phyloP scores from a whole-genome alignment of 2,329 filamentous ascomycete species.

The Talaromyces sp. region DNA sequence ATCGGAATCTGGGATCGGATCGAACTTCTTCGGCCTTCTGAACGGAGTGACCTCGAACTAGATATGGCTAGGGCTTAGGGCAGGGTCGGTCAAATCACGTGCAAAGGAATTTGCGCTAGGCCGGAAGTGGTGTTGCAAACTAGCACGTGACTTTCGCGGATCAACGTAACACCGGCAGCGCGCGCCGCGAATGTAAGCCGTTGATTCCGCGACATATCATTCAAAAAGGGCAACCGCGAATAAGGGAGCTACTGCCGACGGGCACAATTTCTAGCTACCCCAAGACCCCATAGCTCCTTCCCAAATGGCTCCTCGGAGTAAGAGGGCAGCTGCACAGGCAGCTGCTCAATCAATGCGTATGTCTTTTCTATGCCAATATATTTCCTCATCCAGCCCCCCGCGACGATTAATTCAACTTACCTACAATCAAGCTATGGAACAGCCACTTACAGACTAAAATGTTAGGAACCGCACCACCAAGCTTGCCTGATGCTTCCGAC shows the following conservation, averaged over 20 bases:
- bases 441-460: not conserved
- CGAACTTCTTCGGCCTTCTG: not conserved
- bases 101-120: not conserved
- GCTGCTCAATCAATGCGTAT: conserved; percentile 47
- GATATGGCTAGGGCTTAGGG: conserved; percentile 14
- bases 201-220: not conserved
- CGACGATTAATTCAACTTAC: not conserved
- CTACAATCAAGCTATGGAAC: not conserved
- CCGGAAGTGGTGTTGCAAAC: not conserved
- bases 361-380: conserved; percentile 13
- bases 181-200: not conserved
- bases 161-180: conserved; percentile 11
- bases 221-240: conserved; percentile 15
- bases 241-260: conserved; percentile 12
- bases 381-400: not conserved
- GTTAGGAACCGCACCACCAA: conserved; percentile 42
- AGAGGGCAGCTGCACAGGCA: conserved; percentile 46
- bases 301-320: conserved; percentile 45
- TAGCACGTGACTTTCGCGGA: conserved; percentile 5
- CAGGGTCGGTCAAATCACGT: conserved; percentile 12
- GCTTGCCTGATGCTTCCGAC: conserved; percentile 44
- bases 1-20: conserved; percentile 1
- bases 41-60: no score
- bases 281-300: conserved; percentile 7
- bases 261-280: not conserved